Base-by-base conservation (phyloP, 352 stramenopile genomes). In the Phytophthora macrochlamydospora region DNA sequence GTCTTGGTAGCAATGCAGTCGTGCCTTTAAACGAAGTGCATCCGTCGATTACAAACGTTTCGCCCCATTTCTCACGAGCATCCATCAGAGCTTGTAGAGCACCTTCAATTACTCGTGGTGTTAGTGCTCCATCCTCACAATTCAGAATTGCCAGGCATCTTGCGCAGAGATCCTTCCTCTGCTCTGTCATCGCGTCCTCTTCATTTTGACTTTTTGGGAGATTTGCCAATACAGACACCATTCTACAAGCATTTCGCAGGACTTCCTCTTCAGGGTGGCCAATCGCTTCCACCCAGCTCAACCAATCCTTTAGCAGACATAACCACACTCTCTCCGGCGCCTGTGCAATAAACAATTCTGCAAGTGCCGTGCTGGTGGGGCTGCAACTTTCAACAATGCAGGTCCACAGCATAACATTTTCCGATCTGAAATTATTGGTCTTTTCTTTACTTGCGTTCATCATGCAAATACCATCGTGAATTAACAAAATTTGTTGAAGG, bases 391-490 rank as follows among this genome's bases (percentile, higher is more conserved):
- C 69, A 6, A 66, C 61, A 35, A 78, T 55, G 28, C 65, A 75
- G 13, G 65, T 75, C 76, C 76, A 82, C 13, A 84, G 57, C 49
- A 74, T 52, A 0, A 78, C 11, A 38, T 69, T 53, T 11, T 83
- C 60, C 7, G 67, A 51, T 9, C 13, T 61, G 7, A 63, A 24
- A 24, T 0, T 24, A 24, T 24, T 24, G 18, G 18, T 24, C 18
- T 24, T 24, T 24, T 24, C 18, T 0, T 24, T 0, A 0, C 18
- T 24, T 24, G 18, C 18, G 18, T 24, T 24, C 18, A 24, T 24
- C 18, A 24, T 24, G 18, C 18, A 24, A 24, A 24, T 24, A 24
- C 18, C 18, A 24, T 24, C 18, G 42, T 75, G 67, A 0, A 62
- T 28, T 3, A 71, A 33, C 44, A 75, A 12, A 32, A 75, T 38